Evolutionary conservation across 2,329 filamentous ascomycete genomes (phyloP).

Genomic region (Simplicillium aogashimaense): DNA sequence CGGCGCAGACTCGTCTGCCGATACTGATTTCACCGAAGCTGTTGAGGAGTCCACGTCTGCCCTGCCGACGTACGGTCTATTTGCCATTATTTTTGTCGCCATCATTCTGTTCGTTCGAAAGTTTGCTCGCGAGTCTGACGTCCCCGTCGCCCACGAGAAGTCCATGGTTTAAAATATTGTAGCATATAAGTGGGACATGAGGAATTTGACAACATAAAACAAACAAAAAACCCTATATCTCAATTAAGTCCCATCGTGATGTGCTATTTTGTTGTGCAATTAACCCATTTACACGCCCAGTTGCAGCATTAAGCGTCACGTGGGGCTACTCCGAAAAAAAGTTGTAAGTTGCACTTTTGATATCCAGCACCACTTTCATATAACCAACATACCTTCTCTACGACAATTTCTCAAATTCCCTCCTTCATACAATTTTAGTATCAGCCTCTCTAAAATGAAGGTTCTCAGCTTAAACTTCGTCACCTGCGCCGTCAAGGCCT

Average conservation of each 20-base stretch:
- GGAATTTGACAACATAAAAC: too few species aligned
- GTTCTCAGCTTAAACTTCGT: constrained; percentile 93
- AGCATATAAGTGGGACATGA: not conserved
- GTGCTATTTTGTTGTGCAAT: not conserved
- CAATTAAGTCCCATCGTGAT: too few species aligned
- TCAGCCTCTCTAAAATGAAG: constrained; percentile 71
- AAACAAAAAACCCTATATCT: too few species aligned
- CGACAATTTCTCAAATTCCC: too few species aligned
- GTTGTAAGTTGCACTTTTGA: constrained; percentile 14
- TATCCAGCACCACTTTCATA: constrained; percentile 1
- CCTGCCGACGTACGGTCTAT: constrained; percentile 13
- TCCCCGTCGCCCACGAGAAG: constrained; percentile 6
- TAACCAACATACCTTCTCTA: too few species aligned
- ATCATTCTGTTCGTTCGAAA: constrained; percentile 19
- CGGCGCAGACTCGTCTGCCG: constrained; percentile 20
- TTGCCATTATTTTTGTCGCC: constrained; percentile 31
- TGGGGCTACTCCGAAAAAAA: constrained; percentile 20
- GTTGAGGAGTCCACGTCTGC: constrained; percentile 5
- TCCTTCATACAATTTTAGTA: too few species aligned
- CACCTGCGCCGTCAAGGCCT: constrained; percentile 90
- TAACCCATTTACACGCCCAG: not conserved
- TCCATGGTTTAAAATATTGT: constrained; percentile 2
- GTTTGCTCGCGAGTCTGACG: constrained; percentile 1
- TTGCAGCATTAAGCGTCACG: constrained; percentile 13
- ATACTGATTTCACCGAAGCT: constrained; percentile 8